These are phyloP conservation scores for Ploettnerulaceae sp. DNA, from an alignment of 2,329 filamentous ascomycete species.

Conservation along the genomic window DNA sequence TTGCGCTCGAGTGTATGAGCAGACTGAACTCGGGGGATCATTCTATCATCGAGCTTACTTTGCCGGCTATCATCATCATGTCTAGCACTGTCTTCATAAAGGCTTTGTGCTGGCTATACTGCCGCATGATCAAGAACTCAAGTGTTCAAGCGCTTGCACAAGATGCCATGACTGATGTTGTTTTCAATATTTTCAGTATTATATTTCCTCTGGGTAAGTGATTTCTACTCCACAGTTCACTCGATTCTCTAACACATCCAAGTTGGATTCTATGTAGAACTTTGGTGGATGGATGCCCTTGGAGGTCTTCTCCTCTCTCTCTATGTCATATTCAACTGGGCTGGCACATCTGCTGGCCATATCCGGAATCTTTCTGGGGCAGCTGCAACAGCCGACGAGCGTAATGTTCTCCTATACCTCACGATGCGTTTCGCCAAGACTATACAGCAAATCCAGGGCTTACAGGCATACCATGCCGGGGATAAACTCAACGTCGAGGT, in stretches of 20 bases:
- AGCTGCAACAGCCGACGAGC: conserved; percentile 46
- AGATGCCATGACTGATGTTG: conserved; percentile 59
- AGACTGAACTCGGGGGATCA: conserved; percentile 49
- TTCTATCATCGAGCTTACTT: conserved; percentile 45
- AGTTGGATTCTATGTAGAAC: conserved; percentile 51
- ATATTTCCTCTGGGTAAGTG: conserved; percentile 49
- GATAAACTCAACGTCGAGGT: conserved; percentile 60
- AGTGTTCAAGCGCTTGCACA: conserved; percentile 60
- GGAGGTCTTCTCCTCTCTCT: conserved; percentile 59
- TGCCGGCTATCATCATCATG: conserved; percentile 53
- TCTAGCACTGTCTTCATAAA: conserved; percentile 53
- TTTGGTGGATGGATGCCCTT: conserved; percentile 64
- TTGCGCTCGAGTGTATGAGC: conserved; percentile 54
- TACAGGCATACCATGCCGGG: conserved; percentile 56
- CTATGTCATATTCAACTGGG: conserved; percentile 67
- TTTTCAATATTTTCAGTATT: conserved; percentile 60
- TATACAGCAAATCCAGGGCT: conserved; percentile 48
- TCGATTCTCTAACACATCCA: not conserved
- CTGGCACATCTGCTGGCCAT: conserved; percentile 54
- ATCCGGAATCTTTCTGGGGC: conserved; percentile 55
- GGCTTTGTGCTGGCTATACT: conserved; percentile 55
- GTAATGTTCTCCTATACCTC: conserved; percentile 55
- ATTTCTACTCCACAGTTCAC: not conserved
- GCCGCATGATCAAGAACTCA: conserved; percentile 55
- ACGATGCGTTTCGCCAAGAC: conserved; percentile 52